Evolutionary conservation across 169 alveolate genomes (phyloP), one percentile per base, ranked within the genome.

Genomic region (Cyclospora cayetanensis): DNA sequence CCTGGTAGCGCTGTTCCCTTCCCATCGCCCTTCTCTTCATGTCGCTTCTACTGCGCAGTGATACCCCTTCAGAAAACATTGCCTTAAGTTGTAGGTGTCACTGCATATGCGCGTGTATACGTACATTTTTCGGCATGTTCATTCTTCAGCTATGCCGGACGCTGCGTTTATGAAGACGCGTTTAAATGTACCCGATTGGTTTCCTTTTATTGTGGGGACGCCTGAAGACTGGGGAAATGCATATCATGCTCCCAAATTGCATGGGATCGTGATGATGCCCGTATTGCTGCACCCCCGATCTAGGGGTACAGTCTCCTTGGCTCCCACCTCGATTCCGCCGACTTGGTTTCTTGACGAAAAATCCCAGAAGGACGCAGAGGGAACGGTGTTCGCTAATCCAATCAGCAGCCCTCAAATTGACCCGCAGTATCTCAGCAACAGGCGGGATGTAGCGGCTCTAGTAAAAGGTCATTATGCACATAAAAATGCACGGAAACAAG

Each of bases 251-350:
- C 60, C 60, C n/a, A 46, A 46, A 15, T 15, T 46, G 7, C 60
- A 46, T 37, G 85, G 85, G 22, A 35, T 27, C n/a, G 39, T 74
- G 11, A 18, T 74, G 34, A 41, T 74, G 4, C 85, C 85, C 39
- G 85, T 74, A 3, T 46, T 74, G 34, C 85, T 74, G 9, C 85
- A 74, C 63, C 85, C 85, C 5, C 29, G 85, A 1, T 31, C 53
- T 39, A 2, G 85, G 39, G 85, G 85, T 46, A 46, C 60, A 46
- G 60, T 46, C n/a, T 46, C 60, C 15, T 46, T 46, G 60, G 7
- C 7, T 46, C 15, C 60, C n/a, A 46, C n/a, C 15, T 7, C 15
- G 15, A 11, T 15, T 46, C 7, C 60, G 15, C 60, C 60, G 60
- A n/a, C n/a, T n/a, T n/a, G n/a, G 60, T 11, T 11, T 46, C 60